Percentiles rank a stretch among this genome's conserved stretches.
phyloP scores from a whole-genome alignment of 305 asterid genomes.

The Plantago coronopus region DNA sequence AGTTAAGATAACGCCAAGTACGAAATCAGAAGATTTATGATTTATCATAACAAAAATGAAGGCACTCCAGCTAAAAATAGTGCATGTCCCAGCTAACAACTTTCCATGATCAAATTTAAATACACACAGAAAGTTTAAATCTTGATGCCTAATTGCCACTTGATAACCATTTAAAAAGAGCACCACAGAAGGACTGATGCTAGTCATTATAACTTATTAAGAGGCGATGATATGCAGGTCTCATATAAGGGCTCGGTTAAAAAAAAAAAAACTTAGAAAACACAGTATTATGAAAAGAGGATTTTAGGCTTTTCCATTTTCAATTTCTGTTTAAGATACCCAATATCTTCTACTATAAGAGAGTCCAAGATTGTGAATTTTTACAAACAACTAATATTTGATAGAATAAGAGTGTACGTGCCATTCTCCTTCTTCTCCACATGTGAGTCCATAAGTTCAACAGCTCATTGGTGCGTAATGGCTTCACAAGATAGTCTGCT shows the following conservation, averaged over 20 bases:
- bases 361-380: conserved; percentile 5
- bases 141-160: background rate
- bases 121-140: background rate
- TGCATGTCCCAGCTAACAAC: conserved; percentile 4
- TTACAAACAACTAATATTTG: conserved; percentile 13
- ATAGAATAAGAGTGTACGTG: conserved; percentile 24
- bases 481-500: conserved; percentile 98
- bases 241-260: too few species aligned
- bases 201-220: background rate
- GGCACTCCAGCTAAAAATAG: conserved; percentile 19
- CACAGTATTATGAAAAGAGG: too few species aligned
- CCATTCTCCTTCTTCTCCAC: conserved; percentile 98
- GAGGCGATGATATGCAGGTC: too few species aligned
- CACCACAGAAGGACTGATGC: conserved; percentile 1
- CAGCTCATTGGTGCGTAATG: conserved; percentile 87
- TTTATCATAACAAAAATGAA: conserved; percentile 13
- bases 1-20: conserved; percentile 16
- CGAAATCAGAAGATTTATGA: conserved; percentile 15
- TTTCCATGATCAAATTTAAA: background rate
- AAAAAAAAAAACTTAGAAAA: too few species aligned
- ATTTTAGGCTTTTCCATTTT: background rate
- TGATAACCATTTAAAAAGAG: background rate
- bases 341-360: background rate
- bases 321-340: background rate
- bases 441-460: conserved; percentile 97